phyloP scores from a whole-genome alignment of 2,329 filamentous ascomycete species.

The Fusarium pseudonygamai region DNA sequence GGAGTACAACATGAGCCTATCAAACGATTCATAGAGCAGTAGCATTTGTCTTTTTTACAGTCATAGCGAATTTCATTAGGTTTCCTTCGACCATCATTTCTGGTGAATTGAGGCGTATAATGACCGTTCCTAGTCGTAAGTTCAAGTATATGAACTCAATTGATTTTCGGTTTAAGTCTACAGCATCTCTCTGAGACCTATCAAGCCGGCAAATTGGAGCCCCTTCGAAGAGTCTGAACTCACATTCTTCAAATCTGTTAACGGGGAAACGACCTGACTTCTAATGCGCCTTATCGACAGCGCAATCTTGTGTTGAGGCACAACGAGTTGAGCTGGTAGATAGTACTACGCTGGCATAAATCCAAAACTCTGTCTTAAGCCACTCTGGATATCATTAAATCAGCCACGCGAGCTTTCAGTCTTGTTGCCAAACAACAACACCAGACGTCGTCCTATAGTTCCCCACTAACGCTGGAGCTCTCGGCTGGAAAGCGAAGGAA shows the following conservation, averaged over 20 bases:
- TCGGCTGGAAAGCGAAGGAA: not conserved
- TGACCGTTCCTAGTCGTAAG: not conserved
- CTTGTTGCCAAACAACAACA: not conserved
- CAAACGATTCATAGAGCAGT: not conserved
- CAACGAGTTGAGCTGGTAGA: not conserved
- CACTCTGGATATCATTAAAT: not conserved
- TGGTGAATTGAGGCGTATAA: not conserved
- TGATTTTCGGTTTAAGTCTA: too few relatives aligned
- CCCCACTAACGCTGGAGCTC: not conserved
- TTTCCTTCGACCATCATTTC: not conserved
- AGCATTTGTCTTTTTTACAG: not conserved
- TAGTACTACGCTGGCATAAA: too few relatives aligned
- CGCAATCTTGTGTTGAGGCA: not conserved
- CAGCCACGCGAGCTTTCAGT: not conserved
- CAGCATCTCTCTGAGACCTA: not conserved
- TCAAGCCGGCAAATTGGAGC: too few relatives aligned
- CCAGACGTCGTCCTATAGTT: not conserved
- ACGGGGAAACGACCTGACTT: not conserved
- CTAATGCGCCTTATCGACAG: not conserved
- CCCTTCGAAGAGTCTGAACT: rapidly evolving
- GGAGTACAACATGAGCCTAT: slow-evolving; percentile 28
- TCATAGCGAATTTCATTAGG: not conserved
- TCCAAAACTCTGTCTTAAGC: not conserved
- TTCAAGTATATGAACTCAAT: not conserved
- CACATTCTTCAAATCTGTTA: not conserved